These are phyloP conservation scores for Candida succiphila DNA, from an alignment of 805 yeast species.

Conservation along the genomic window DNA sequence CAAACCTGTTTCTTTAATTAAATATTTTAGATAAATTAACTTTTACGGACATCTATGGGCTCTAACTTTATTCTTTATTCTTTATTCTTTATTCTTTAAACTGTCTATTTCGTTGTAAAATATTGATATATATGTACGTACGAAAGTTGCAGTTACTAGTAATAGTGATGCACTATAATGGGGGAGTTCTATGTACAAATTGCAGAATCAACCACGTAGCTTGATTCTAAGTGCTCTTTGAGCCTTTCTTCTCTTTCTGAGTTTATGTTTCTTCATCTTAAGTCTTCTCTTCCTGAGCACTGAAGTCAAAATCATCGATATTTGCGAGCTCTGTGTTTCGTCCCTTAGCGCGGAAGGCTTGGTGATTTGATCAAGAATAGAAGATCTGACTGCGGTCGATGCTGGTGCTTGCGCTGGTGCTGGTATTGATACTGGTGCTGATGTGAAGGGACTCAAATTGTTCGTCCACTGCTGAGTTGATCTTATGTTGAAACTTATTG, in stretches of 20 bases:
- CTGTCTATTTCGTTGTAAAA: no score
- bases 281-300: conserved; percentile 79
- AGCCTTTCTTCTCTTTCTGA: conserved; percentile 93
- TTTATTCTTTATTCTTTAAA: neutral
- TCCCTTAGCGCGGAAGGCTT: neutral
- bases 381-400: no score
- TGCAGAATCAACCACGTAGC: no score
- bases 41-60: neutral
- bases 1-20: conserved; percentile 7
- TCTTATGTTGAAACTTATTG: no score
- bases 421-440: neutral
- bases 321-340: neutral
- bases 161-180: no score
- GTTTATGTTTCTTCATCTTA: conserved; percentile 96
- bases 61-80: neutral
- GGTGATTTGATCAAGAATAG: neutral
- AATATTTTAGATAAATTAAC: neutral
- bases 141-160: no score
- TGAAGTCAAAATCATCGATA: conserved; percentile 41
- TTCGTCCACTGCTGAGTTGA: no score
- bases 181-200: neutral
- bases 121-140: no score
- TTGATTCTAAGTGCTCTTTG: conserved; percentile 77
- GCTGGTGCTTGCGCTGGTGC: neutral
- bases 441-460: neutral